Evolutionary conservation across 768 basidiomycete genomes (phyloP).

Genomic region (Tulasnella sp.): DNA sequence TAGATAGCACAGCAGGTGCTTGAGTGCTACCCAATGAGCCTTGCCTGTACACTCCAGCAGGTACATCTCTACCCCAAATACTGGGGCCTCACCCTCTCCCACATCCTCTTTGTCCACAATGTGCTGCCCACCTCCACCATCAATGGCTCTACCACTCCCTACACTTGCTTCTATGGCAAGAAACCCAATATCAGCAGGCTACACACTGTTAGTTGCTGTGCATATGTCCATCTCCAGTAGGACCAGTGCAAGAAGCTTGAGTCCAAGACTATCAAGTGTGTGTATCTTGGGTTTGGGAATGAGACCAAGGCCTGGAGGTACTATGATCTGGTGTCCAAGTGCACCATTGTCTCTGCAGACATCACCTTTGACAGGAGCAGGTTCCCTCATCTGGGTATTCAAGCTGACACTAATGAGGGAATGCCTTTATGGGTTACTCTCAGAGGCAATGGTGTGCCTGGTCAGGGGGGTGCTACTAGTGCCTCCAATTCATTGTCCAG

Average conservation of each 20-base stretch:
- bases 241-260: slow-evolving; percentile 4
- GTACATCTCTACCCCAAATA: neutral
- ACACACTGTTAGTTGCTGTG: slow-evolving; percentile 21
- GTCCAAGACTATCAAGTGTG: slow-evolving; percentile 27
- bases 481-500: neutral
- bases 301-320: slow-evolving; percentile 30
- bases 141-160: slow-evolving; percentile 16
- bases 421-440: neutral
- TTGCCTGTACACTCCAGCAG: neutral
- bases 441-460: neutral
- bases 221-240: slow-evolving; percentile 20
- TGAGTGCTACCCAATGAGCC: slow-evolving; percentile 9
- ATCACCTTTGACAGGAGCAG: slow-evolving; percentile 14
- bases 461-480: neutral
- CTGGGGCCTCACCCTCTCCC: neutral
- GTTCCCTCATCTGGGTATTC: neutral
- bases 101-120: neutral
- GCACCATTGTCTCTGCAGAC: slow-evolving; percentile 3
- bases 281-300: slow-evolving; percentile 31
- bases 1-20: slow-evolving; percentile 7
- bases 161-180: slow-evolving; percentile 14
- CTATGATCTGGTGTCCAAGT: slow-evolving; percentile 22
- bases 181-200: slow-evolving; percentile 20
- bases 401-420: neutral
- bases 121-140: neutral